Evolutionary conservation across 805 yeast species (phyloP).

Genomic region (Starmerella etchellsii): DNA sequence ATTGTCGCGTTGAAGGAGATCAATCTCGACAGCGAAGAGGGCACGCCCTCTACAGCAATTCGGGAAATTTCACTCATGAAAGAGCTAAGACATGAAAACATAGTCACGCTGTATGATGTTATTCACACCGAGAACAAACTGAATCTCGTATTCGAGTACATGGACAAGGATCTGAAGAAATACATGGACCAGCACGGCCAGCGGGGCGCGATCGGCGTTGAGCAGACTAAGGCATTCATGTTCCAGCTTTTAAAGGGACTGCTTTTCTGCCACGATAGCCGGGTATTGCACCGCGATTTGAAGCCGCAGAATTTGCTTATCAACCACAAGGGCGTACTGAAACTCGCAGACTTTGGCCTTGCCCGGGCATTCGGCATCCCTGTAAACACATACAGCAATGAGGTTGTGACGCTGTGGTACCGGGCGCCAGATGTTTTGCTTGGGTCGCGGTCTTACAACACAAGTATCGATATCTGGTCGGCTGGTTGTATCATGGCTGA

Average conservation of each 20-base stretch:
- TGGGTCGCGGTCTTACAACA: slow-evolving; percentile 90
- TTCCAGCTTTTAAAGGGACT: slow-evolving; percentile 85
- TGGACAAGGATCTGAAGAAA: slow-evolving; percentile 86
- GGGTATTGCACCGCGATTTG: slow-evolving; percentile 71
- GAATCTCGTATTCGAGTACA: slow-evolving; percentile 81
- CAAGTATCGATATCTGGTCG: slow-evolving; percentile 97
- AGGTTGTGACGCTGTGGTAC: slow-evolving; percentile 96
- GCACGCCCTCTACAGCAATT: slow-evolving; percentile 96
- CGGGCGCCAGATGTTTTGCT: slow-evolving; percentile 93
- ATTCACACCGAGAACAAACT: slow-evolving; percentile 94
- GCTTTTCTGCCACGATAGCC: slow-evolving; percentile 70
- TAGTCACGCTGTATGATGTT: slow-evolving; percentile 84
- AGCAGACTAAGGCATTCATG: slow-evolving; percentile 80
- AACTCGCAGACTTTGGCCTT: slow-evolving; percentile 91
- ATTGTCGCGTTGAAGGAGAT: slow-evolving; percentile 92
- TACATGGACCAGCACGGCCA: slow-evolving; percentile 83
- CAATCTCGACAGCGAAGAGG: slow-evolving; percentile 89
- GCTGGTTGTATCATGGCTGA: slow-evolving; percentile 97
- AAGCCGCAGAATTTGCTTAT: slow-evolving; percentile 92
- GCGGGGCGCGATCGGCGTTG: slow-evolving; percentile 59
- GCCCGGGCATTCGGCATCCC: slow-evolving; percentile 98
- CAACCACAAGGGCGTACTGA: slow-evolving; percentile 77
- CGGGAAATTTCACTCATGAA: slow-evolving; percentile 92
- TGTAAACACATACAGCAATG: slow-evolving; percentile 91
- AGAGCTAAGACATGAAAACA: slow-evolving; percentile 85